phyloP scores from a whole-genome alignment of 768 basidiomycete genomes.

The Neoboletus brunneissimus region DNA sequence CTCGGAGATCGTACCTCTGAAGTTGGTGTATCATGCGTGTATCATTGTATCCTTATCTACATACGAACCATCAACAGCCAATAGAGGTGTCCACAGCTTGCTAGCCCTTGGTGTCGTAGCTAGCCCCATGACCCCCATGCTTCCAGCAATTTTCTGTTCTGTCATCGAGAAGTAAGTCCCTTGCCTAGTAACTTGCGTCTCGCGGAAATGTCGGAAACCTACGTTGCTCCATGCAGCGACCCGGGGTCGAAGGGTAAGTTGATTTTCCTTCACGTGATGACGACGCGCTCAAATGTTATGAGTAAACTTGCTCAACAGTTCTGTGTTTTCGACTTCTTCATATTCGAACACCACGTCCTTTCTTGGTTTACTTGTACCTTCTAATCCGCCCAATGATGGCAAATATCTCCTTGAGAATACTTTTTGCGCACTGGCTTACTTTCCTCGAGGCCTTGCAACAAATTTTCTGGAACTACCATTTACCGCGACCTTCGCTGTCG shows the following conservation, averaged over 20 bases:
- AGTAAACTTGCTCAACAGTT: too few relatives aligned
- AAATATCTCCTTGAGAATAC: slow-evolving; percentile 1
- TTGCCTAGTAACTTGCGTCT: background rate
- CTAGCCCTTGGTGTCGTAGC: background rate
- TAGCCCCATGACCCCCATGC: too few relatives aligned
- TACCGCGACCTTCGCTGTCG: slow-evolving; percentile 12
- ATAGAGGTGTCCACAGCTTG: background rate
- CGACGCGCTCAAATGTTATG: slow-evolving; percentile 6
- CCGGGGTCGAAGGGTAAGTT: background rate
- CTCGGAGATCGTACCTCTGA: too few relatives aligned
- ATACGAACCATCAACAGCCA: background rate
- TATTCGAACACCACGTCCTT: background rate
- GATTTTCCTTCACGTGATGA: slow-evolving; percentile 23
- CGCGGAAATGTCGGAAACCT: background rate
- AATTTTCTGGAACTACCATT: slow-evolving; percentile 4
- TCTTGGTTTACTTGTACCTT: background rate
- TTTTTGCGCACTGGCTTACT: slow-evolving; percentile 15
- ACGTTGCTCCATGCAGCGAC: background rate
- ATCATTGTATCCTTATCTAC: slow-evolving; percentile 4
- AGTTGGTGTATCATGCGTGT: background rate
- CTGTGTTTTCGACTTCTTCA: background rate
- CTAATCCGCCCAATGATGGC: background rate
- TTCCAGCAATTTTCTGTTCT: background rate
- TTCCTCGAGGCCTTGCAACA: slow-evolving; percentile 13
- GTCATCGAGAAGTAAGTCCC: background rate